Conservation (phyloP, 768 basidiomycete genomes). For the Sarcodon aspratus region DNA sequence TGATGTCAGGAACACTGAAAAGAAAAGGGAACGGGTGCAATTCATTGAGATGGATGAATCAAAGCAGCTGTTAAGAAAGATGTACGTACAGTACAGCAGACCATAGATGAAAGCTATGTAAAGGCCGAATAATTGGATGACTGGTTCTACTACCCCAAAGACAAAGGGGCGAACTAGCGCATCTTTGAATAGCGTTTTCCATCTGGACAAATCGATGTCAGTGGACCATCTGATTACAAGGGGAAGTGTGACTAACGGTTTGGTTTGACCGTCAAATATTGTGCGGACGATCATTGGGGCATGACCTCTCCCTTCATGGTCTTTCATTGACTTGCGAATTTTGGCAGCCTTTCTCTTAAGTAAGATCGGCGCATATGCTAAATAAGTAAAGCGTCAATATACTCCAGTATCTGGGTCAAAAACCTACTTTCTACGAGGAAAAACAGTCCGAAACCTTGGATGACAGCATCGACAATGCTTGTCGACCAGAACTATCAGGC, state of each 20-base stretch:
- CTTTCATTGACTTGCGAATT: slow-evolving; percentile 32
- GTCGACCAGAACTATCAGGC: slow-evolving; percentile 54
- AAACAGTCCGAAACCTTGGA: slow-evolving; percentile 47
- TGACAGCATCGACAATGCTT: slow-evolving; percentile 37
- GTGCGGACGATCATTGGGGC: slow-evolving; percentile 24
- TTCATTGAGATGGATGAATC: neutral
- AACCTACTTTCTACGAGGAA: slow-evolving; percentile 49
- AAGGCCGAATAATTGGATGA: slow-evolving; percentile 53
- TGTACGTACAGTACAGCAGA: slow-evolving; percentile 37
- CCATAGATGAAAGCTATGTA: slow-evolving; percentile 70
- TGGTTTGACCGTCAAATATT: slow-evolving; percentile 33
- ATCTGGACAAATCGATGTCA: slow-evolving; percentile 21
- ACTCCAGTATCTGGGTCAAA: neutral
- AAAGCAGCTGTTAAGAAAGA: slow-evolving; percentile 5
- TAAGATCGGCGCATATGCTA: slow-evolving; percentile 19
- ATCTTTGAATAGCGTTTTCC: slow-evolving; percentile 36
- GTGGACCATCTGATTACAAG: neutral
- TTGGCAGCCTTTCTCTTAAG: slow-evolving; percentile 39
- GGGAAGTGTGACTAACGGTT: slow-evolving; percentile 11
- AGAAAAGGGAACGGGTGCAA: neutral
- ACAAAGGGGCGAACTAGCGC: slow-evolving; percentile 59
- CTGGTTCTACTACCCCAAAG: slow-evolving; percentile 48
- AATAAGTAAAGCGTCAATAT: slow-evolving; percentile 1
- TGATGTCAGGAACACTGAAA: slow-evolving; percentile 53
- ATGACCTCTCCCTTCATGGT: slow-evolving; percentile 25